Evolutionary conservation across 2,329 filamentous ascomycete genomes (phyloP), one percentile per base, ranked within the genome.

Genomic region (Periglandula ipomoeae): DNA sequence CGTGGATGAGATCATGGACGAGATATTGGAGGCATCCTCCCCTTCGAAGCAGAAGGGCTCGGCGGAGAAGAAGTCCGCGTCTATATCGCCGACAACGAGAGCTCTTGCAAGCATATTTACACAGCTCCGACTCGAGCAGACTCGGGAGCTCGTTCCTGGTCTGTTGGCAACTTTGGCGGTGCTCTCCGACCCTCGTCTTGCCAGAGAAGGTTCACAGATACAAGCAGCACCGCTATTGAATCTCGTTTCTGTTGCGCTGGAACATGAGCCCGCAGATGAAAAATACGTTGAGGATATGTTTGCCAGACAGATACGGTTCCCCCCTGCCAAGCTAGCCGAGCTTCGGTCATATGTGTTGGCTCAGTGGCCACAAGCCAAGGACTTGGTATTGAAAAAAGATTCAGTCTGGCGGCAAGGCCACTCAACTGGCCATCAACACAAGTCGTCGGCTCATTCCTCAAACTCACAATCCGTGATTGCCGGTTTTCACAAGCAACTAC

Each of bases 161-260:
- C 65, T 69, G 15, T 27, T 69, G 32, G 53, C 62, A 10, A 65
- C 65, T 2, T 10, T 65, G 1, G 59, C 62, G 15, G 49, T 66
- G 19, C 41, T 64, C 5, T 63, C 62, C 5, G 64, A 67, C 38
- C 37, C 47, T 15, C 56, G 56, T 35, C 50, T 53, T 2, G 43
- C 57, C 5, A 49, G 50, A 13, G 38, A 43, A 1, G 41, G 35
- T 1, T 46, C 46, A 5, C 55, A 53, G 32, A 48, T 35, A 20
- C 40, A 57, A 20, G 50, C 61, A 15, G 59, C 61, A 15, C 64
- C 64, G 2, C 54, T 68, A 17, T 50, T 68, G 26, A 47, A 60
- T 3, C 55, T 63, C 10, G 56, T 62, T 5, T 53, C 53, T 5
- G 35, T 53, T 3, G 56, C 56, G n/a, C 22, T 64, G 8, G 42